Conservation (phyloP, 306 rosid species). For the Quercus ilex region DNA sequence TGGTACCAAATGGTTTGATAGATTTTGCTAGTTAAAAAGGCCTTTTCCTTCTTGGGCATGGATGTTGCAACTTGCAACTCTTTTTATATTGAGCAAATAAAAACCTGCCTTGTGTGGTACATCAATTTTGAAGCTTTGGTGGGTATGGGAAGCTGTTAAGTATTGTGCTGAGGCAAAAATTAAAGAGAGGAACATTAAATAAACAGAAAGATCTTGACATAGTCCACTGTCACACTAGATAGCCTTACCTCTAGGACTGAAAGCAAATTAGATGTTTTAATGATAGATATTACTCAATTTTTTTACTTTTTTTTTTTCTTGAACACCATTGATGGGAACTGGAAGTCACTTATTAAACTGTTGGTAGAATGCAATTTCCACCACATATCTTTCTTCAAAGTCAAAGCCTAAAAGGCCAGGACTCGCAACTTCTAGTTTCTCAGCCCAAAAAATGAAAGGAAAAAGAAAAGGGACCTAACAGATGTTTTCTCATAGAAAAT, state of each 20-base stretch:
- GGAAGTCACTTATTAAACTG: no score
- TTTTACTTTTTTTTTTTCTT: background rate
- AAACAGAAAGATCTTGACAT: background rate
- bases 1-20: background rate
- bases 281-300: background rate
- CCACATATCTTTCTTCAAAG: background rate
- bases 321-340: background rate
- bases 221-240: background rate
- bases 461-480: background rate
- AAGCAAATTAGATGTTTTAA: background rate
- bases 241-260: background rate
- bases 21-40: background rate
- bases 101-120: background rate
- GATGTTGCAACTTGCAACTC: background rate
- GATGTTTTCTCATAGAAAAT: background rate
- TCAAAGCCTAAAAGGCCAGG: background rate
- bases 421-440: background rate
- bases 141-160: background rate
- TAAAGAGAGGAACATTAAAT: background rate
- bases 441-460: background rate
- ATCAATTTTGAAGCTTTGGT: background rate
- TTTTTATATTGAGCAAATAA: background rate
- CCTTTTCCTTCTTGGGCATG: background rate
- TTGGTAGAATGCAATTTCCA: background rate
- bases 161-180: background rate